Conservation (phyloP, 192 early-diverging fungal genomes). For the Phlyctochytrium bullatum region DNA sequence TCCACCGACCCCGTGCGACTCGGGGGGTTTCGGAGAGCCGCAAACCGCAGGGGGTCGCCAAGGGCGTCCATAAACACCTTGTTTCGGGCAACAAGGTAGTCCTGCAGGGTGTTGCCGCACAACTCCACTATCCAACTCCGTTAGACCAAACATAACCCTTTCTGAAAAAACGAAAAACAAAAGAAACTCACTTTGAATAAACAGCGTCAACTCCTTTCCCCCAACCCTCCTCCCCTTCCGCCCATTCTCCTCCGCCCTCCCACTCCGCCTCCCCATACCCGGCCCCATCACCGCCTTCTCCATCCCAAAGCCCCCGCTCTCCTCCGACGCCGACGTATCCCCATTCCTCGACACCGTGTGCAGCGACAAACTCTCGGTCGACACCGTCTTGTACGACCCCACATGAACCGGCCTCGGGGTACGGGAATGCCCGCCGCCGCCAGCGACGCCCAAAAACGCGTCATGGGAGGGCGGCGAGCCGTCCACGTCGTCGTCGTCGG, state of each 20-base stretch:
- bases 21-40: not conserved
- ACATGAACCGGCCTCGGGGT: constrained; percentile 1
- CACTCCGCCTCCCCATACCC: constrained; percentile 37
- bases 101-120: constrained; percentile 58
- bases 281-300: constrained; percentile 27
- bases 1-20: not conserved
- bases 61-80: not conserved
- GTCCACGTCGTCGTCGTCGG: too few species aligned
- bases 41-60: constrained; percentile 1
- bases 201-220: constrained; percentile 31
- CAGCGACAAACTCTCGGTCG: not conserved
- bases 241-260: constrained; percentile 24
- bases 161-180: constrained; percentile 10
- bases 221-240: constrained; percentile 10
- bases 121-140: constrained; percentile 78
- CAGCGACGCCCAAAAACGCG: too few species aligned
- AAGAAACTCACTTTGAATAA: constrained; percentile 41
- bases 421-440: too few species aligned
- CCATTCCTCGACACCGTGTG: not conserved
- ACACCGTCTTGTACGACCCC: not conserved
- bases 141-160: constrained; percentile 39
- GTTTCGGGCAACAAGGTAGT: constrained; percentile 51
- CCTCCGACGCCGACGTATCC: constrained; percentile 17
- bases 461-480: too few species aligned
- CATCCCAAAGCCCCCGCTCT: constrained; percentile 25